Conservation (phyloP, 2,329 filamentous ascomycete species). For the Clonostachys solani region DNA sequence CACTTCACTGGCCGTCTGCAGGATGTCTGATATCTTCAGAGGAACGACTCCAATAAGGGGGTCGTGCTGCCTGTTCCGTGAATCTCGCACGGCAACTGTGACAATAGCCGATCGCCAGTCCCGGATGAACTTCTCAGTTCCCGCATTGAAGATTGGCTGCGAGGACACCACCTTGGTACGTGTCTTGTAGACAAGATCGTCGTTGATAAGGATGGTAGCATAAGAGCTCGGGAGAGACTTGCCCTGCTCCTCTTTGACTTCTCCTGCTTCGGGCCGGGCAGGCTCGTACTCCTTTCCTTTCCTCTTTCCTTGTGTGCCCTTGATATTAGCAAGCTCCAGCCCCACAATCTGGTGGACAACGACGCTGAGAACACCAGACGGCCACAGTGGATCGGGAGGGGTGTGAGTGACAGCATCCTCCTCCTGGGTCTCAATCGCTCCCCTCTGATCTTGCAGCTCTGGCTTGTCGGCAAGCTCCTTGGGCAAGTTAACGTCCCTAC, state of each 20-base stretch:
- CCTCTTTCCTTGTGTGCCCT: conserved; percentile 75
- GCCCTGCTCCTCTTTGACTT: conserved; percentile 80
- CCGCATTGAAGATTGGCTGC: conserved; percentile 95
- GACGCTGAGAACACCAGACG: conserved; percentile 81
- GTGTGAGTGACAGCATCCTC: conserved; percentile 87
- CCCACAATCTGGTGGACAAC: conserved; percentile 95
- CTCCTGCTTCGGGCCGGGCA: conserved; percentile 74
- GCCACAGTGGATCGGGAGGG: conserved; percentile 94
- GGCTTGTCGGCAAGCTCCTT: conserved; percentile 68
- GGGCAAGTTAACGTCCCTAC: conserved; percentile 75
- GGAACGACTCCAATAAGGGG: conserved; percentile 91
- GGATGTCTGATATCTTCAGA: conserved; percentile 80
- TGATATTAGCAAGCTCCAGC: conserved; percentile 85
- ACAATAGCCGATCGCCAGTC: conserved; percentile 89
- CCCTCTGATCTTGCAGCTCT: conserved; percentile 76
- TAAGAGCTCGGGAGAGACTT: conserved; percentile 82
- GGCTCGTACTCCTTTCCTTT: conserved; percentile 88
- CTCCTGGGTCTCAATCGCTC: conserved; percentile 61
- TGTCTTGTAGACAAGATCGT: conserved; percentile 90
- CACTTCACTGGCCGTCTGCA: conserved; percentile 80
- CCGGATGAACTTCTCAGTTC: conserved; percentile 86
- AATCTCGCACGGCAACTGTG: conserved; percentile 84
- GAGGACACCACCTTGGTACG: conserved; percentile 89
- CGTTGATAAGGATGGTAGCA: conserved; percentile 87
- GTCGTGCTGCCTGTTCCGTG: conserved; percentile 86